Percentiles rank a stretch among this genome's conserved stretches.
Evolutionary conservation across 2,329 filamentous ascomycete species (phyloP).

Genomic region (Bipolaris oryzae): DNA sequence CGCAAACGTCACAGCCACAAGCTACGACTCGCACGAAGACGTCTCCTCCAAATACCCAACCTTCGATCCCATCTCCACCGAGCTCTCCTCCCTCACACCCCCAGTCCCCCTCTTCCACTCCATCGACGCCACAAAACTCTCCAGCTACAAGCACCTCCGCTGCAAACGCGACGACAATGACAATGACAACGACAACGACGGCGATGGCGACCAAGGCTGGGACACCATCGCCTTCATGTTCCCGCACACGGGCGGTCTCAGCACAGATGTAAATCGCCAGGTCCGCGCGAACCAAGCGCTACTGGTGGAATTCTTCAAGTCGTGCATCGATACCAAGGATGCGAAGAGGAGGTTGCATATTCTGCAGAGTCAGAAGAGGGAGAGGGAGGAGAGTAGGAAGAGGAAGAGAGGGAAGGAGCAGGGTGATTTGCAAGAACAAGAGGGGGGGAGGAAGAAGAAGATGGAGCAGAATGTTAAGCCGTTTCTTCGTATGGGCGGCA

Average conservation of each 20-base stretch:
- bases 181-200: too few relatives aligned
- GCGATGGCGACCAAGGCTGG: constrained; percentile 61
- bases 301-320: constrained; percentile 40
- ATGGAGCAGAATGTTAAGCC: background rate
- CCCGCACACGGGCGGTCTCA: constrained; percentile 90
- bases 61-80: constrained; percentile 52
- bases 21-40: constrained; percentile 65
- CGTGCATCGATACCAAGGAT: constrained; percentile 30
- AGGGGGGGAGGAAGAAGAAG: background rate
- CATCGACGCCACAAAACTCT: constrained; percentile 69
- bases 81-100: constrained; percentile 36
- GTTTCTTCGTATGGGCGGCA: constrained; percentile 60
- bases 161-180: constrained; percentile 25
- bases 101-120: constrained; percentile 55
- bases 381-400: background rate
- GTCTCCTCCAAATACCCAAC: constrained; percentile 57
- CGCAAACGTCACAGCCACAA: constrained; percentile 70
- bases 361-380: constrained; percentile 17
- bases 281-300: constrained; percentile 74
- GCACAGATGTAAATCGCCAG: constrained; percentile 91
- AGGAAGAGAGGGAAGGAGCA: background rate
- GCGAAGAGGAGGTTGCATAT: constrained; percentile 21
- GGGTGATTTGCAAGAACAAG: background rate
- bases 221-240: constrained; percentile 94
- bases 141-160: constrained; percentile 36